phyloP scores from a whole-genome alignment of 2,329 filamentous ascomycete genomes.

The Cercospora sesami region DNA sequence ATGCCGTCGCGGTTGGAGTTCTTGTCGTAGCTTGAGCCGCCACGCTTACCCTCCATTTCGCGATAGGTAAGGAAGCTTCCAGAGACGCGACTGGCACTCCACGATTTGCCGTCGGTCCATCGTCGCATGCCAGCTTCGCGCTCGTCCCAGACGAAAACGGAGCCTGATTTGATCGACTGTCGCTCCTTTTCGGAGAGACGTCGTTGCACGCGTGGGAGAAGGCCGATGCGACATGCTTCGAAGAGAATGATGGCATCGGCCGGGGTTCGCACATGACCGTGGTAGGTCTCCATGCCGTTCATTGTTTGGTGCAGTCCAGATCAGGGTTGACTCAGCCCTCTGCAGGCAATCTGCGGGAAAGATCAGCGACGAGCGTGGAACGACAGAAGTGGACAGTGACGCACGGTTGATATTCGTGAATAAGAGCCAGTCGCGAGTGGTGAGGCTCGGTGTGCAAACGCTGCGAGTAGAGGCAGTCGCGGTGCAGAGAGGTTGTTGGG shows the following conservation, averaged over 20 bases:
- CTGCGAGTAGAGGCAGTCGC: background rate
- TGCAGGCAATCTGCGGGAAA: background rate
- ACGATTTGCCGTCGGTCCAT: slow-evolving; percentile 99
- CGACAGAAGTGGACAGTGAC: background rate
- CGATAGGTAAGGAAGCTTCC: slow-evolving; percentile 96
- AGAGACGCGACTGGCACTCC: slow-evolving; percentile 95
- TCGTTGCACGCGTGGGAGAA: slow-evolving; percentile 87
- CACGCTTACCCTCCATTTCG: slow-evolving; percentile 98
- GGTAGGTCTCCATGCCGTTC: slow-evolving; percentile 84
- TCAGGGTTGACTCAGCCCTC: background rate
- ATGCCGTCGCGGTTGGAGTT: slow-evolving; percentile 69
- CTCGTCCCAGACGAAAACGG: slow-evolving; percentile 99
- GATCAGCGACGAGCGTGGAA: background rate
- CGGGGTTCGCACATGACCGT: slow-evolving; percentile 92
- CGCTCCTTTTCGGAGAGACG: slow-evolving; percentile 94
- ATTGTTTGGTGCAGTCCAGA: slow-evolving; percentile 6
- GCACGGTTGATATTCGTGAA: background rate
- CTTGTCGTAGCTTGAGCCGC: slow-evolving; percentile 64
- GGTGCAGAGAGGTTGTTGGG: background rate
- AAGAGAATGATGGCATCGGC: slow-evolving; percentile 98
- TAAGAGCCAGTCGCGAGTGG: background rate
- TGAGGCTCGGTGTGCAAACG: background rate
- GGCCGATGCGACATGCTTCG: slow-evolving; percentile 86
- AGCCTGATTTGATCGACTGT: slow-evolving; percentile 92
- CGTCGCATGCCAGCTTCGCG: slow-evolving; percentile 95